phyloP scores from a whole-genome alignment of 108 stramenopile species.

The Fragilariopsis cylindrus region DNA sequence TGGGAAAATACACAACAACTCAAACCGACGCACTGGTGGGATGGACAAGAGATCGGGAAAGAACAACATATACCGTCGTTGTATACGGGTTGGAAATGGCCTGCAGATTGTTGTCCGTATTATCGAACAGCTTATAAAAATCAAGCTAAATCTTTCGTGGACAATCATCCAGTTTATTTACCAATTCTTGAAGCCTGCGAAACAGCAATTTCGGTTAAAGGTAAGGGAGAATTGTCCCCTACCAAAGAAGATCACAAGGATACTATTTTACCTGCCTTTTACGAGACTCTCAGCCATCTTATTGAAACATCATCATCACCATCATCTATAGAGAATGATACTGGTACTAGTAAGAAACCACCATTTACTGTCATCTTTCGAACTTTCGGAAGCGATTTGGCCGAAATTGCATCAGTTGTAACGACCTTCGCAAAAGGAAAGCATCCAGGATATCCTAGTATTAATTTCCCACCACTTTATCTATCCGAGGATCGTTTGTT shows the following conservation, averaged over 20 bases:
- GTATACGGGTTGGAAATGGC: conserved; percentile 77
- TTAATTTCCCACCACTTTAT: conserved; percentile 50
- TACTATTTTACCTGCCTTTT: conserved; percentile 77
- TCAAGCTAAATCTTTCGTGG: conserved; percentile 52
- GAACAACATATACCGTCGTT: conserved; percentile 52
- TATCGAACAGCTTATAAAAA: conserved; percentile 72
- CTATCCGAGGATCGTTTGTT: conserved; percentile 40
- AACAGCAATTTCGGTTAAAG: not conserved
- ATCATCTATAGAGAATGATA: not conserved
- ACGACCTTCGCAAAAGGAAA: conserved; percentile 70
- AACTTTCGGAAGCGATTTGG: conserved; percentile 79
- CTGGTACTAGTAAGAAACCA: conserved; percentile 3
- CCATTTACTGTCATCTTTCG: conserved; percentile 70
- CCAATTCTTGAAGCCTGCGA: conserved; percentile 22
- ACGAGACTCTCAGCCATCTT: conserved; percentile 53
- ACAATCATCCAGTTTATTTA: conserved; percentile 51
- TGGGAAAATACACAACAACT: conserved; percentile 42
- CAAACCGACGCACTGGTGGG: conserved; percentile 83
- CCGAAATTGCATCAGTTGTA: conserved; percentile 56
- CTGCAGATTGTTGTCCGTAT: conserved; percentile 65
- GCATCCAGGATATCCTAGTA: conserved; percentile 69
- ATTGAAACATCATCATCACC: conserved; percentile 5
- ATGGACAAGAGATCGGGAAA: conserved; percentile 54
- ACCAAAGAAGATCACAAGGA: conserved; percentile 4
- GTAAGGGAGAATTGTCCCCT: not conserved